phyloP scores from a whole-genome alignment of 1,139 yeast species.

The Zygosaccharomyces sapae region DNA sequence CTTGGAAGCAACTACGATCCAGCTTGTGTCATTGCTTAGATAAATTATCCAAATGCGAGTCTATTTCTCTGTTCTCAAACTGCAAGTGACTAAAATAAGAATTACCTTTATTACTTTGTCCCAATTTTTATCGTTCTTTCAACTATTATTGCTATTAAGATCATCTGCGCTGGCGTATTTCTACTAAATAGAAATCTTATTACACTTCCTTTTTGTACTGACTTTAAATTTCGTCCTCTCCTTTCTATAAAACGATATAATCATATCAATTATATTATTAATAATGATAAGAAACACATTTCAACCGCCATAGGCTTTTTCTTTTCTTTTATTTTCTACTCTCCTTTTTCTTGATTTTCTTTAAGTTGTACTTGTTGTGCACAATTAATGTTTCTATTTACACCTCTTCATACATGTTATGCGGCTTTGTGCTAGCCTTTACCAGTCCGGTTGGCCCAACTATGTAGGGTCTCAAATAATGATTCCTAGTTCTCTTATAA shows the following conservation, averaged over 20 bases:
- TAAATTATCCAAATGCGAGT: neutral
- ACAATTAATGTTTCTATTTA: neutral
- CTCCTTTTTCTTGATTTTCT: neutral
- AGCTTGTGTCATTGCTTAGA: constrained; percentile 30
- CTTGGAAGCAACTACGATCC: constrained; percentile 31
- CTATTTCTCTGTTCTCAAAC: too few relatives aligned
- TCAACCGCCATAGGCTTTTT: neutral
- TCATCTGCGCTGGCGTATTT: neutral
- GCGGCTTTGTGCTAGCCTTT: constrained; percentile 17
- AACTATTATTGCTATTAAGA: neutral
- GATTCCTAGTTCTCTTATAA: constrained; percentile 18
- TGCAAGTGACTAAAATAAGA: too few relatives aligned
- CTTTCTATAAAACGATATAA: neutral
- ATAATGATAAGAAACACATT: neutral
- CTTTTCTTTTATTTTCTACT: neutral
- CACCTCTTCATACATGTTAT: constrained; percentile 13
- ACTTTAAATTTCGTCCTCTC: neutral
- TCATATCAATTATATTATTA: neutral
- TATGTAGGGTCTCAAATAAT: constrained; percentile 25
- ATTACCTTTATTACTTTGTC: too few relatives aligned
- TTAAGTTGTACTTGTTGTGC: too few relatives aligned
- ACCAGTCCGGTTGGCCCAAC: constrained; percentile 32
- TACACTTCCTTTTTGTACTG: neutral
- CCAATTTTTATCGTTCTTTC: constrained; percentile 1
- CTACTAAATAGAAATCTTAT: neutral